Conservation (phyloP, 257 asterid species). For the Nicotiana noctiflora region DNA sequence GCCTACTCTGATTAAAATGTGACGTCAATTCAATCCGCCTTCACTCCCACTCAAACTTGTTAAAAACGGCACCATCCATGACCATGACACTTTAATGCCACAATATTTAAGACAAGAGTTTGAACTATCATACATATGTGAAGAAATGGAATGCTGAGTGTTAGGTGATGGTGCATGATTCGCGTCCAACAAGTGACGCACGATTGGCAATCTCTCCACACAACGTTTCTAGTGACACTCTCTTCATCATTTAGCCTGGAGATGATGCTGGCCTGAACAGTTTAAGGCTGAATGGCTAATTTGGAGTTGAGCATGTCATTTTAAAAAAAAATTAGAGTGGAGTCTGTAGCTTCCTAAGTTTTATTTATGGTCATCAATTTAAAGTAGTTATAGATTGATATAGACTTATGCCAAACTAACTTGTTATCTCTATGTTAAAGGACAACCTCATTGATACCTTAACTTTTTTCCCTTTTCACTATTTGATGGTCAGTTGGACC, state of each 20-base stretch:
- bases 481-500: background rate
- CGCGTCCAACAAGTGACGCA: background rate
- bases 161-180: background rate
- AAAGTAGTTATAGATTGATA: background rate
- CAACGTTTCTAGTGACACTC: background rate
- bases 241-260: background rate
- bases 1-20: background rate
- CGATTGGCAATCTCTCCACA: background rate
- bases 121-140: background rate
- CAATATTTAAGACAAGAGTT: background rate
- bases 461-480: background rate
- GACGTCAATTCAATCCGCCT: background rate
- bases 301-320: background rate
- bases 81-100: background rate
- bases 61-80: background rate
- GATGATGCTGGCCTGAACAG: background rate
- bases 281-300: background rate
- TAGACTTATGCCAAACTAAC: too few relatives aligned
- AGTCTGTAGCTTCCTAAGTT: background rate
- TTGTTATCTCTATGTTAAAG: background rate
- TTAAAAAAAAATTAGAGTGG: background rate
- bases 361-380: background rate
- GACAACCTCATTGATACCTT: background rate
- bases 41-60: background rate
- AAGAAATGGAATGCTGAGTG: background rate